Evolutionary conservation across 2,329 filamentous ascomycete genomes (phyloP), one percentile per base, ranked within the genome.

Genomic region (Diplodia seriata): DNA sequence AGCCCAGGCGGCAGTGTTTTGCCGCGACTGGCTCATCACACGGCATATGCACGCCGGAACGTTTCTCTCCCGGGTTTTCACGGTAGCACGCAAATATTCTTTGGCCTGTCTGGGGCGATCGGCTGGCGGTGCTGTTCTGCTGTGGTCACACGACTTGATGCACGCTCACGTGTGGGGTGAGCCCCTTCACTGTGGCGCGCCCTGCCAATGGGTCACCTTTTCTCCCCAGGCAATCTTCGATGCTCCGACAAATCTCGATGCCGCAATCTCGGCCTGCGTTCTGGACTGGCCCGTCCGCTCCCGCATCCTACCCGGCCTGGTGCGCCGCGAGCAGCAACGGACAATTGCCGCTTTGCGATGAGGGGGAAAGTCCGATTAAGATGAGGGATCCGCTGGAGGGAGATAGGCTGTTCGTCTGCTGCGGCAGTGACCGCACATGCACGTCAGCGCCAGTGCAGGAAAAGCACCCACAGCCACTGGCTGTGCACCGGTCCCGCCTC

Each of bases 391-490:
- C 20, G 33, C 50, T 23, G 33, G 33, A 51, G 33, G 15, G 11
- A 11, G 43, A 31, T 47, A 26, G 20, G 18, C 26, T 15, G 43
- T 38, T 5, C 9, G 11, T 20, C 33, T 20, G 33, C 31, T 38
- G 54, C 54, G 26, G 33, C 59, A 36, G 56, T 26, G 36, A 31
- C 36, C 31, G n/a, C 53, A 57, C 15, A 51, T 38, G 59, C 59
- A 53, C 59, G 59, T 63, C 59, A 63, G 59, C 59, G 59, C 43
- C 33, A 18, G 43, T 38, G 59, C 59, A 59, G 55, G 14, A 29
- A 20, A 20, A 20, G 15, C 54, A 56, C 23, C 26, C 6, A 61
- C 20, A 12, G 55, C 33, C n/a, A 14, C n/a, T 57, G 36, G 53
- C 36, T 15, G 53, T 38, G 31, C 31, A 20, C 36, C 40, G 4